A percentile compares a stretch with the other conserved stretches of the same genome.
phyloP scores from a whole-genome alignment of 1,284 basidiomycete species.

The Phellopilus nigrolimitatus region DNA sequence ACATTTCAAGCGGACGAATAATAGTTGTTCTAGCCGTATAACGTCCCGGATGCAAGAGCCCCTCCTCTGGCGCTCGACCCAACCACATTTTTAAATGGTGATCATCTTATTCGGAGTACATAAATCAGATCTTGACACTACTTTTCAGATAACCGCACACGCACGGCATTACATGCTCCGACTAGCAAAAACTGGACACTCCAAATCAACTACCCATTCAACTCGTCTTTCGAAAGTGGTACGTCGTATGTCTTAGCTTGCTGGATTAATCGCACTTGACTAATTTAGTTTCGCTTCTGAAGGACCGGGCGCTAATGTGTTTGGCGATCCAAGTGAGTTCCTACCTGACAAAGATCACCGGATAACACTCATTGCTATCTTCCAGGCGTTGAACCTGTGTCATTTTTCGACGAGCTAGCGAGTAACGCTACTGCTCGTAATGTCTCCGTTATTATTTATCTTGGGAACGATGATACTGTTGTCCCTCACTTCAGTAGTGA shows the following conservation, averaged over 20 bases:
- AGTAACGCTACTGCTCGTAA: constrained; percentile 49
- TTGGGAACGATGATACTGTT: constrained; percentile 65
- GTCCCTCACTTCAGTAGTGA: constrained; percentile 62
- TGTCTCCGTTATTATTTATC: constrained; percentile 54
- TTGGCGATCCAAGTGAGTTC: constrained; percentile 42
- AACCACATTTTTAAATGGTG: constrained; percentile 54
- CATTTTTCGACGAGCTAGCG: constrained; percentile 59
- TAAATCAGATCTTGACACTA: not conserved
- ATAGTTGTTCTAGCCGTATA: constrained; percentile 23
- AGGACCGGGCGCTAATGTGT: constrained; percentile 25
- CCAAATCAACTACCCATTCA: constrained; percentile 47
- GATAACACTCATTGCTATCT: constrained; percentile 13
- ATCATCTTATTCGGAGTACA: constrained; percentile 18
- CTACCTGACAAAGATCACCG: not conserved
- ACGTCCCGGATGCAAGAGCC: constrained; percentile 32
- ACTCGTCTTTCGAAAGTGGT: constrained; percentile 29
- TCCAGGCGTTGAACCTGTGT: constrained; percentile 45
- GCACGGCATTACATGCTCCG: constrained; percentile 64
- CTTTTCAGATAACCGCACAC: constrained; percentile 43
- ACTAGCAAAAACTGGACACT: constrained; percentile 54
- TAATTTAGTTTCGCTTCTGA: constrained; percentile 3
- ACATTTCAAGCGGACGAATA: not conserved
- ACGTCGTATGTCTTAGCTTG: constrained; percentile 13
- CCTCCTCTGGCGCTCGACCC: constrained; percentile 33
- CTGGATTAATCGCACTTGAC: constrained; percentile 1